Base-by-base conservation (phyloP, 768 basidiomycete species). In the Lenzites betulinus region DNA sequence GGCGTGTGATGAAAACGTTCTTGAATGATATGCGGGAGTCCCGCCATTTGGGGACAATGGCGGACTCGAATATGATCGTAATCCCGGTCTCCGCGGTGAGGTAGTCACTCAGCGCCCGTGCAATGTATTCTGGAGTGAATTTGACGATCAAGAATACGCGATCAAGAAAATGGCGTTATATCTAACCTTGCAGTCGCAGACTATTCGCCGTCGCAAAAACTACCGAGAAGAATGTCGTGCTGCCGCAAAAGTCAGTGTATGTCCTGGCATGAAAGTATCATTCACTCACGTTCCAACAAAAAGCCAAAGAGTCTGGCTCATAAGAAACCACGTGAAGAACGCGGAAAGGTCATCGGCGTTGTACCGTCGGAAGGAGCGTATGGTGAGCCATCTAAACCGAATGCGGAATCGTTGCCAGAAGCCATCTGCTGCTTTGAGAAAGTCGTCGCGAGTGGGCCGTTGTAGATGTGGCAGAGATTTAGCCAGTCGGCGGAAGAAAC, bases 11-110 rank as follows among this genome's bases (percentile, higher is more conserved):
- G 67, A 92, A 98, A 44, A 98, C 95, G 66, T 98, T 97, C 72
- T 93, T 93, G 82, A 99, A 96, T 0, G 95, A 95, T 54, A 99
- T 89, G 15, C 90, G 88, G 11, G 94, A 95, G 68, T 95, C 93
- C 63, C 93, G 92, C 94, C 95, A 97, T 72, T 93, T 95, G 2
- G 97, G 96, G 11, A 98, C 95, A 67, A 98, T 95, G 30, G 97
- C 97, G 5, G 92, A 94, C 74, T 99, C 97, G 72, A 98, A 98
- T 54, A 96, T 91, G 66, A 99, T 88, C 15, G 88, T 95, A 42
- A 96, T 87, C 2, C 97, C 97, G 0, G 95, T 97, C 71, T 95
- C 91, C 0, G 89, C 81, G 6, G 97, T 98, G 58, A 99, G 77
- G 71, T 98, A 95, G 73, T 94, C 88, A 63, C 95, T 96, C 49